A percentile compares a stretch with the other conserved stretches of the same genome.
Conservation (phyloP, 2,329 filamentous ascomycete species). For the Alternaria rosae region DNA sequence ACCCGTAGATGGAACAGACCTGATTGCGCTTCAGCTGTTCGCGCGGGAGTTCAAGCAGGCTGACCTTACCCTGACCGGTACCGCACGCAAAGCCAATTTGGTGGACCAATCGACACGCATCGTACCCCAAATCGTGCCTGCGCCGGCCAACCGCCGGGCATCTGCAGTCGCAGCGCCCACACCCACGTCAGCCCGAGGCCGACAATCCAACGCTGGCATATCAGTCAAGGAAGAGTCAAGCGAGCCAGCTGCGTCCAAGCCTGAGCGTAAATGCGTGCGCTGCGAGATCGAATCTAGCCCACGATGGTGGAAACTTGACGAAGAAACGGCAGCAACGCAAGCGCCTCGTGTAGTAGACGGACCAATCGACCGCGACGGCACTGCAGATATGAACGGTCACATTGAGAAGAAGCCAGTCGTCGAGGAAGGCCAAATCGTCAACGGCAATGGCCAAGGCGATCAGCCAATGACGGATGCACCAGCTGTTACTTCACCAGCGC, state of each 20-base stretch:
- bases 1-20: conserved; percentile 71
- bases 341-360: conserved; percentile 29
- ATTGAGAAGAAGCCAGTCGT: conserved; percentile 22
- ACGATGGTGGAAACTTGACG: conserved; percentile 58
- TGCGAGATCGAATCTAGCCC: conserved; percentile 73
- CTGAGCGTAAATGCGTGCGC: conserved; percentile 52
- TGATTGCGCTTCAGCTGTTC: conserved; percentile 85
- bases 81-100: conserved; percentile 88
- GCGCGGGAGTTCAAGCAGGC: conserved; percentile 93
- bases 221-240: conserved; percentile 48
- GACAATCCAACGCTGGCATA: conserved; percentile 46
- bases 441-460: conserved; percentile 33
- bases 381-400: conserved; percentile 22
- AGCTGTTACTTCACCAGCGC: conserved; percentile 26
- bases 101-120: conserved; percentile 68
- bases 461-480: conserved; percentile 42
- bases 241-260: conserved; percentile 37
- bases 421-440: conserved; percentile 29
- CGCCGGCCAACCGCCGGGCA: conserved; percentile 50
- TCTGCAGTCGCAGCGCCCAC: conserved; percentile 46
- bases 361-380: conserved; percentile 29
- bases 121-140: conserved; percentile 42
- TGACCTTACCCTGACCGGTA: conserved; percentile 87
- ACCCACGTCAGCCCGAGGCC: conserved; percentile 44
- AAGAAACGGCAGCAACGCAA: conserved; percentile 15